phyloP scores from a whole-genome alignment of 805 yeast species.

The Candida michaelii region DNA sequence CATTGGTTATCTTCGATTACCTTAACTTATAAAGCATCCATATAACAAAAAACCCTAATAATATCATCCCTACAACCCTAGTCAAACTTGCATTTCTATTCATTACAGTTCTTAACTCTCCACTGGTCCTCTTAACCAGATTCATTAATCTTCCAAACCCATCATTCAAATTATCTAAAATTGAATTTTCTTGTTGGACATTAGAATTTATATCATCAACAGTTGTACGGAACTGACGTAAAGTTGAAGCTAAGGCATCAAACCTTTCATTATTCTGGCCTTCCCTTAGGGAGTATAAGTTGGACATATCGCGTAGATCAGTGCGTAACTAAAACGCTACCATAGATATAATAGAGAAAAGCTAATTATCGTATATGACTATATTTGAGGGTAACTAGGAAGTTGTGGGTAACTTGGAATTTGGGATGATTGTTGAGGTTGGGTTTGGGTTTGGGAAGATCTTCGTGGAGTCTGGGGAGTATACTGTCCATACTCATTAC shows the following conservation, averaged over 20 bases:
- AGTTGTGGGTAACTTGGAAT: slow-evolving; percentile 1
- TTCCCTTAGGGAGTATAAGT: slow-evolving; percentile 41
- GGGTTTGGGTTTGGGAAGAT: background rate
- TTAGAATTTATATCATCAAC: slow-evolving; percentile 44
- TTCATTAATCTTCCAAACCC: slow-evolving; percentile 38
- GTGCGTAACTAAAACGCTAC: background rate
- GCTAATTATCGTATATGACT: background rate
- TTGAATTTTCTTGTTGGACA: slow-evolving; percentile 40
- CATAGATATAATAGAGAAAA: no score
- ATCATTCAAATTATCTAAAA: slow-evolving; percentile 38
- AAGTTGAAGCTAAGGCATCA: slow-evolving; percentile 42
- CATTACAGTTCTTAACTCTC: slow-evolving; percentile 41
- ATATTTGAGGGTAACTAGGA: slow-evolving; percentile 6
- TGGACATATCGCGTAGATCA: slow-evolving; percentile 17
- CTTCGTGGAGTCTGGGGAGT: background rate
- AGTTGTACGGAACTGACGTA: slow-evolving; percentile 42
- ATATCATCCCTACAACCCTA: slow-evolving; percentile 34
- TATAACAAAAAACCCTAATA: slow-evolving; percentile 32
- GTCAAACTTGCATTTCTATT: slow-evolving; percentile 42
- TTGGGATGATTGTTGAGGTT: background rate
- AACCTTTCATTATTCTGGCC: slow-evolving; percentile 43
- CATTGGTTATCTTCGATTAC: no score
- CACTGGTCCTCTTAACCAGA: slow-evolving; percentile 40
- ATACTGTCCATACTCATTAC: slow-evolving; percentile 21
- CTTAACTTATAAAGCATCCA: slow-evolving; percentile 41